These are phyloP conservation scores for Tilletia indica DNA, from an alignment of 1,284 basidiomycete species.

Conservation along the genomic window DNA sequence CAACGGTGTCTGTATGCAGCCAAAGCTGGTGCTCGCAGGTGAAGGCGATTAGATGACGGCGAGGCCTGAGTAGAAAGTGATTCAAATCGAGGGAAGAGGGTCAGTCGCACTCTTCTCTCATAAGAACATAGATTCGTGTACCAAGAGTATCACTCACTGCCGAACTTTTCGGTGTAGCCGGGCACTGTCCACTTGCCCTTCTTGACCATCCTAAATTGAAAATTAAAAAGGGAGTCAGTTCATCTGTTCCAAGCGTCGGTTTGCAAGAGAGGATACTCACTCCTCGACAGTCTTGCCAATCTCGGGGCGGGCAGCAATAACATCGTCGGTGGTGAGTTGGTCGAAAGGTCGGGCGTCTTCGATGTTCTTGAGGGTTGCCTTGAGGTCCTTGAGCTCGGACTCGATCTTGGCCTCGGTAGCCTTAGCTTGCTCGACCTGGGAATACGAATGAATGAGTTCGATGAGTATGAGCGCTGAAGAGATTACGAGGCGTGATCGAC, in stretches of 20 bases:
- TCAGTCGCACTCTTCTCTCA: background rate
- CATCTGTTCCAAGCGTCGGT: no score
- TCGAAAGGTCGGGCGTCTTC: conserved; percentile 96
- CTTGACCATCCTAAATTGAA: conserved; percentile 70
- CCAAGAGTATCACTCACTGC: conserved; percentile 38
- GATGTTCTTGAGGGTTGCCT: conserved; percentile 93
- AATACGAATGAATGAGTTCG: background rate
- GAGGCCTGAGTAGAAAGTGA: conserved; percentile 29
- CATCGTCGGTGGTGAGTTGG: conserved; percentile 89
- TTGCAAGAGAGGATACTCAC: background rate
- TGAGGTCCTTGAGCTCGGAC: conserved; percentile 85
- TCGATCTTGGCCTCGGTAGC: conserved; percentile 89
- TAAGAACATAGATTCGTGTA: background rate
- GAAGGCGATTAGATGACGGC: conserved; percentile 37
- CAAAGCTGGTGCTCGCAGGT: no score
- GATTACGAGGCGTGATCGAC: no score
- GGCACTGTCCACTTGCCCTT: conserved; percentile 96
- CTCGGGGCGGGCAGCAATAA: conserved; percentile 87
- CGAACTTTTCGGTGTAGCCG: conserved; percentile 56
- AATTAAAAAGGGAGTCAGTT: background rate
- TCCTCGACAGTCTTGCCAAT: conserved; percentile 88
- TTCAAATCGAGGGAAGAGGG: background rate
- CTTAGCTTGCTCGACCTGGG: conserved; percentile 82
- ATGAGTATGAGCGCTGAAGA: background rate
- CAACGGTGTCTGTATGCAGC: no score